Evolutionary conservation across 2,329 filamentous ascomycete species (phyloP).

Genomic region (Trichoderma oligosporum): DNA sequence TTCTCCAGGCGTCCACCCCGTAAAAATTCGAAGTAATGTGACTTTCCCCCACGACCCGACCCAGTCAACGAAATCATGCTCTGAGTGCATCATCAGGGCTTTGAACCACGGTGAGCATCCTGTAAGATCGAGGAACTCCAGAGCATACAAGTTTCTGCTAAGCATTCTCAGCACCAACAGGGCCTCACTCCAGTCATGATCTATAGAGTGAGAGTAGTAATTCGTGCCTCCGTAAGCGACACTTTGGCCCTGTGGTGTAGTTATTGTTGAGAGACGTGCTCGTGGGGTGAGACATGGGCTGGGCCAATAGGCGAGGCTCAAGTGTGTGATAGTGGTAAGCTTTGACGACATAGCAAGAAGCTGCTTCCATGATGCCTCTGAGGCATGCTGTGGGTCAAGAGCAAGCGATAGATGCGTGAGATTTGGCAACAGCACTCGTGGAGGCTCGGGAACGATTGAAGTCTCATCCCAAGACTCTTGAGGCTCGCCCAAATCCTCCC

Average conservation of each 20-base stretch:
- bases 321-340: constrained; percentile 53
- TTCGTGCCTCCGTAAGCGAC: constrained; percentile 54
- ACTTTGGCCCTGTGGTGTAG: constrained; percentile 40
- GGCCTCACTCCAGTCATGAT: constrained; percentile 58
- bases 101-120: constrained; percentile 55
- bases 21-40: constrained; percentile 41
- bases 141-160: constrained; percentile 51
- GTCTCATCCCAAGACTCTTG: constrained; percentile 54
- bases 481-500: constrained; percentile 27
- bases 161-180: constrained; percentile 53
- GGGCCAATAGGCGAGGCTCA: constrained; percentile 61
- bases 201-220: constrained; percentile 54
- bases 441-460: constrained; percentile 31
- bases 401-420: constrained; percentile 60
- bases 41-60: constrained; percentile 52
- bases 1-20: constrained; percentile 40
- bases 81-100: constrained; percentile 42
- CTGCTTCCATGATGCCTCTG: constrained; percentile 54
- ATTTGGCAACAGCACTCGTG: constrained; percentile 48
- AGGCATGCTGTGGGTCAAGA: constrained; percentile 34
- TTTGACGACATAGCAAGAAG: constrained; percentile 52
- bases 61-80: constrained; percentile 53
- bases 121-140: constrained; percentile 60
- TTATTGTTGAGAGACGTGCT: constrained; percentile 46
- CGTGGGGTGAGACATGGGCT: constrained; percentile 55